phyloP scores from a whole-genome alignment of 169 alveolate genomes.

The Eimeria mitis region DNA sequence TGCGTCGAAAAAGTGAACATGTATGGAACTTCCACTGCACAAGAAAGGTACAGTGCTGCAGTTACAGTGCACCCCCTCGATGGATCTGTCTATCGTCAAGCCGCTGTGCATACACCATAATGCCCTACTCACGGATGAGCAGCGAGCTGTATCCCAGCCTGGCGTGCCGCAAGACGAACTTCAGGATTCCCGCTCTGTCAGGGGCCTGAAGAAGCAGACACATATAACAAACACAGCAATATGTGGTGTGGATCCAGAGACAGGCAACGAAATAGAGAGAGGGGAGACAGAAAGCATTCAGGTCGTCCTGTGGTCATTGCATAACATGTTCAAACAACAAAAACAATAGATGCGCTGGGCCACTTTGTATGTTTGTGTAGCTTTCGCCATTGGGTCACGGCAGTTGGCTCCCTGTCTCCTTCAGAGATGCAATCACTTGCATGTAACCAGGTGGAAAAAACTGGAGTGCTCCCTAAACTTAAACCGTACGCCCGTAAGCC shows the following conservation, averaged over 20 bases:
- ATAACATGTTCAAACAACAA: neutral
- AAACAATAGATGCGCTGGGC: neutral
- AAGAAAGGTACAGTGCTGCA: neutral
- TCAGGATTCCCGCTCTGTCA: constrained; percentile 71
- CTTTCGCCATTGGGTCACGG: neutral
- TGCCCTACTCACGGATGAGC: constrained; percentile 42
- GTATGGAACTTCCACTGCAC: neutral
- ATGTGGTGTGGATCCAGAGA: neutral
- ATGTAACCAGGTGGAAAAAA: neutral
- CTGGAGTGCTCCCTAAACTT: neutral
- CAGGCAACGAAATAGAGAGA: neutral
- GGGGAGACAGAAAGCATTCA: neutral
- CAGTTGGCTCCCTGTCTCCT: neutral
- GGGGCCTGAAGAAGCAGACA: constrained; percentile 69
- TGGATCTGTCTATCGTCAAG: neutral
- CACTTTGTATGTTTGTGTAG: neutral
- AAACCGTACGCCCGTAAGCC: neutral
- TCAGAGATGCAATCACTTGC: neutral
- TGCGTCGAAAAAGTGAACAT: neutral
- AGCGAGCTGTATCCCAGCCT: constrained; percentile 71
- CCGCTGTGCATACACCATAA: neutral
- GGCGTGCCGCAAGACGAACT: constrained; percentile 67
- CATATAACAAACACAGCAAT: neutral
- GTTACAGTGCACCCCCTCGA: neutral
- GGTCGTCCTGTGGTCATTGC: neutral